Evolutionary conservation across 1,284 basidiomycete species (phyloP), one percentile per base, ranked within the genome.

Genomic region (Thecaphora thlaspeos): DNA sequence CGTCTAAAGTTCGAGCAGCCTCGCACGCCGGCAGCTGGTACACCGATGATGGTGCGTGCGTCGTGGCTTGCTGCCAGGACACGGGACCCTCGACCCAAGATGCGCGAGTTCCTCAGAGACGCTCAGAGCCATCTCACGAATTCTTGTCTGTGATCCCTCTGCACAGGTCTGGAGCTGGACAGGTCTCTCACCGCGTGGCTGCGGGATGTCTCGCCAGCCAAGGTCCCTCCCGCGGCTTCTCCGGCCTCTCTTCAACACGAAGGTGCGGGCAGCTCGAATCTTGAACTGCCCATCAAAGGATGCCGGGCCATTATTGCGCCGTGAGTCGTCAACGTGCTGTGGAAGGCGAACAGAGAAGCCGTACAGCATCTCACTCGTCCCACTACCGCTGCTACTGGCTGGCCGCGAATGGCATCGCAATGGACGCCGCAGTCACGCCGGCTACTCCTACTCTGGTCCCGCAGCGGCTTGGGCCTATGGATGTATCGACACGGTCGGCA

Each of bases 251-350:
- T 17, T 11, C 10, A 49, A 22, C 24, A 48, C 7, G 28, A 36
- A 15, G 15, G 19, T 11, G 40, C 44, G 2, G 22, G 32, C 24
- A 32, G 41, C 46, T 47, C 78, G 26, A 71, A 78, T 3, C 87
- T 84, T 51, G 52, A 68, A 0, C 83, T 84, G 26, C 92, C 93
- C 1, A 82, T 94, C 51, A 71, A 80, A 36, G 84, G 86, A 14
- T 90, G 87, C 74, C 94, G 90, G 79, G 94, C 92, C 10, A 84
- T 98, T 75, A 95, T 99, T 52, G 93, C 88, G n/a, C 95, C 95
- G 91, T 94, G 70, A 66, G 87, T 56, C 23, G 18, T 2, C 8
- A n/a, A n/a, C n/a, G n/a, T n/a, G n/a, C n/a, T n/a, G n/a, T n/a
- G n/a, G n/a, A n/a, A n/a, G n/a, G n/a, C n/a, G n/a, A n/a, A n/a